phyloP scores from a whole-genome alignment of 2,329 filamentous ascomycete genomes.

The Nannizzia gypsea region DNA sequence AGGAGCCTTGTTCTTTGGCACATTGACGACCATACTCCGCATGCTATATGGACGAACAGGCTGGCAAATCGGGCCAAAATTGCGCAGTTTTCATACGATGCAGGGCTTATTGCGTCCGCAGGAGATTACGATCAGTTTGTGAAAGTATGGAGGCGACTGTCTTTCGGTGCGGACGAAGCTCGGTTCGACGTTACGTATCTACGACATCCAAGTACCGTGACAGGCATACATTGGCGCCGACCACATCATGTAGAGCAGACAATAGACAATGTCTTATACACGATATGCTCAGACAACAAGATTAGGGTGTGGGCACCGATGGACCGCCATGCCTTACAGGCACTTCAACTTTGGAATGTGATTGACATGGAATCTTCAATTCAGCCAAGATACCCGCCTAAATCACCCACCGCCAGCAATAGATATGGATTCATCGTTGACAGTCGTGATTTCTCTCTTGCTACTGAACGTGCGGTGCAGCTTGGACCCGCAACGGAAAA shows the following conservation, averaged over 20 bases:
- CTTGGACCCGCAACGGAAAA: constrained; percentile 44
- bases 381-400: constrained; percentile 40
- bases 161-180: constrained; percentile 70
- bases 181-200: constrained; percentile 87
- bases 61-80: constrained; percentile 63
- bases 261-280: constrained; percentile 80
- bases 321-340: constrained; percentile 54
- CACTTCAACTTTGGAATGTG: constrained; percentile 66
- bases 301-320: constrained; percentile 74
- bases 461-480: constrained; percentile 58
- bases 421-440: constrained; percentile 74
- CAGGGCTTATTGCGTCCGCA: constrained; percentile 70
- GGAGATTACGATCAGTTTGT: constrained; percentile 68
- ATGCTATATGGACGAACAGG: constrained; percentile 58
- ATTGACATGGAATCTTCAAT: constrained; percentile 67
- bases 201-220: constrained; percentile 70
- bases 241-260: constrained; percentile 66
- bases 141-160: constrained; percentile 84
- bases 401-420: constrained; percentile 30
- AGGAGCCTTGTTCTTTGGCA: constrained; percentile 59
- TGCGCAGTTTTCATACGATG: constrained; percentile 74
- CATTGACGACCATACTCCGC: constrained; percentile 33
- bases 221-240: constrained; percentile 71
- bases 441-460: constrained; percentile 63
- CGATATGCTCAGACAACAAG: constrained; percentile 67